These are phyloP conservation scores for Microthlaspi erraticum DNA, from an alignment of 345 rosid genomes.

Conservation along the genomic window DNA sequence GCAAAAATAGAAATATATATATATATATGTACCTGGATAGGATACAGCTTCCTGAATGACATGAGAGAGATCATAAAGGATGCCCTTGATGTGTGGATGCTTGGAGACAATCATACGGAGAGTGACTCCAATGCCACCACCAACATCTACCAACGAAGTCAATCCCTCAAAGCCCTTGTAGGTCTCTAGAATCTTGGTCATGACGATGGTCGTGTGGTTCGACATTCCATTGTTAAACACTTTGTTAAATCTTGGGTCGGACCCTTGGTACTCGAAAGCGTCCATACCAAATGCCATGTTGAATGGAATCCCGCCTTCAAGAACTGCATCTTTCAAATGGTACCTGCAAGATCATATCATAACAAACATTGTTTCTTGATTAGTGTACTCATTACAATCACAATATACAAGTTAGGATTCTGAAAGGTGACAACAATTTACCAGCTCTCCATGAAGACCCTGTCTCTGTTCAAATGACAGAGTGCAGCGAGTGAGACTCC, in stretches of 20 bases:
- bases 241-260: conserved; percentile 69
- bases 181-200: conserved; percentile 68
- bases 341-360: conserved; percentile 49
- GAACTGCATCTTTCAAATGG: conserved; percentile 74
- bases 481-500: conserved; percentile 73
- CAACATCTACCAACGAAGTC: conserved; percentile 69
- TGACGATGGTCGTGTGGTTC: conserved; percentile 63
- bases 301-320: conserved; percentile 78
- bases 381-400: neutral
- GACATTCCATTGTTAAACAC: conserved; percentile 75
- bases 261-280: conserved; percentile 71
- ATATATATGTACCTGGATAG: conserved; percentile 11
- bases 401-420: neutral
- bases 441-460: conserved; percentile 92
- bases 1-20: neutral
- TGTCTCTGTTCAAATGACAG: conserved; percentile 74
- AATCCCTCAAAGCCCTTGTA: conserved; percentile 76
- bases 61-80: conserved; percentile 76
- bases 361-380: neutral
- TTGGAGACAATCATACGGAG: conserved; percentile 67
- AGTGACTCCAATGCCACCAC: conserved; percentile 80
- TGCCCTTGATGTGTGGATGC: conserved; percentile 67
- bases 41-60: conserved; percentile 49
- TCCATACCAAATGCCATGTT: conserved; percentile 74
- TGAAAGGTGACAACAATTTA: conserved; percentile 29